Conservation (phyloP, 2,329 filamentous ascomycete genomes). For the Trichoderma oligosporum region DNA sequence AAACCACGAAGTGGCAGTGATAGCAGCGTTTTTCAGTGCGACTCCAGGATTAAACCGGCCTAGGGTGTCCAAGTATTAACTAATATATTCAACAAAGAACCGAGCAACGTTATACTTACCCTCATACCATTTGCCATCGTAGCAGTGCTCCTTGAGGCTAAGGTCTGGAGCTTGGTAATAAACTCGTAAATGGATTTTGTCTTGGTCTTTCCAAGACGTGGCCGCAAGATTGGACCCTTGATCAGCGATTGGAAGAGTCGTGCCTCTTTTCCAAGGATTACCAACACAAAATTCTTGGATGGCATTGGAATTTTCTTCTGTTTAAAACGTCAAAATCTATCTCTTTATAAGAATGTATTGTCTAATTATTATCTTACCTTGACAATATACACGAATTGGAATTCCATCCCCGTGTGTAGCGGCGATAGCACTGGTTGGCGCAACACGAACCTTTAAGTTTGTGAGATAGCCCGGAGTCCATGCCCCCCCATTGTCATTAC, state of each 20-base stretch:
- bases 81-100: not conserved
- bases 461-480: constrained; percentile 3
- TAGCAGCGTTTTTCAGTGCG: not conserved
- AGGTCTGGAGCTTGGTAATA: constrained; percentile 10
- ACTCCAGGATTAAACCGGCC: constrained; percentile 1
- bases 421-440: not conserved
- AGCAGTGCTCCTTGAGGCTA: not conserved
- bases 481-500: not conserved
- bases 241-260: not conserved
- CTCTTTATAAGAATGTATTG: not conserved
- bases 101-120: not conserved
- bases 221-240: constrained; percentile 2
- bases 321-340: not conserved
- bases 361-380: not conserved
- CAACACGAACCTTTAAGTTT: not conserved
- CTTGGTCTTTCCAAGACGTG: not conserved
- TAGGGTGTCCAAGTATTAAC: not conserved
- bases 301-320: not conserved
- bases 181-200: not conserved
- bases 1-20: not conserved
- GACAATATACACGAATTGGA: not conserved
- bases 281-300: constrained; percentile 6
- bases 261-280: not conserved
- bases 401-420: constrained; percentile 6
- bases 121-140: not conserved